Evolutionary conservation across 1,139 yeast genomes (phyloP).

Genomic region (Candida tropicalis): DNA sequence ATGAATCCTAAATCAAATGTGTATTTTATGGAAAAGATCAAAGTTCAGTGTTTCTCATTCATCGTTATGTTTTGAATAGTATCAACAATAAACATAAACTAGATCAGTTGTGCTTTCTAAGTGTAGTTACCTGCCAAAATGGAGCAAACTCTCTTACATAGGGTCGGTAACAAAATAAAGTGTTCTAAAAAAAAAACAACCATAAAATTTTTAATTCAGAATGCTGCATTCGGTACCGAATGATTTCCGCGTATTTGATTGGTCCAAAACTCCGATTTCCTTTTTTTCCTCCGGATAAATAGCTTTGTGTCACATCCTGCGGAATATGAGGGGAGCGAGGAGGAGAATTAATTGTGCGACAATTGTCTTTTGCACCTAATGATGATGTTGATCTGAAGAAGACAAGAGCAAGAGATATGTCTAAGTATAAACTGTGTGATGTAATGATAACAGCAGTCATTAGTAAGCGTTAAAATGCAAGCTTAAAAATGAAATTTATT

Average conservation of each 20-base stretch:
- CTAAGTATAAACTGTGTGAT: no score
- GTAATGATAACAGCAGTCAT: no score
- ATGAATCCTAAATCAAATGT: no score
- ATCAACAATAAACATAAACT: no score
- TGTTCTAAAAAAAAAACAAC: neutral
- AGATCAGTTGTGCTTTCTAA: no score
- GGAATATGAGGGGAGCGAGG: slow-evolving; percentile 1
- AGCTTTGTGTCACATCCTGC: neutral
- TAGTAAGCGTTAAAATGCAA: no score
- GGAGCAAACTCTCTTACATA: no score
- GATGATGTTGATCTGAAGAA: neutral
- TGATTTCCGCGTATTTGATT: neutral
- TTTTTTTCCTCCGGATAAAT: slow-evolving; percentile 4
- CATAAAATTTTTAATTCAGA: neutral
- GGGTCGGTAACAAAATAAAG: slow-evolving; percentile 1
- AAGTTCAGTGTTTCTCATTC: no score
- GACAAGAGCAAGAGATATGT: neutral
- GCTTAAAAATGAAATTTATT: no score
- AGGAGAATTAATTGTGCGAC: neutral
- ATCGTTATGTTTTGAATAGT: no score
- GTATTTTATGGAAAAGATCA: no score
- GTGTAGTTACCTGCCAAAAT: no score
- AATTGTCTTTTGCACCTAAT: neutral
- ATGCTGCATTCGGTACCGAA: slow-evolving; percentile 3
- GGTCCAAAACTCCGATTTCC: slow-evolving; percentile 5